Conservation (phyloP, 192 early-diverging fungal genomes). For the Linnemannia hyalina region DNA sequence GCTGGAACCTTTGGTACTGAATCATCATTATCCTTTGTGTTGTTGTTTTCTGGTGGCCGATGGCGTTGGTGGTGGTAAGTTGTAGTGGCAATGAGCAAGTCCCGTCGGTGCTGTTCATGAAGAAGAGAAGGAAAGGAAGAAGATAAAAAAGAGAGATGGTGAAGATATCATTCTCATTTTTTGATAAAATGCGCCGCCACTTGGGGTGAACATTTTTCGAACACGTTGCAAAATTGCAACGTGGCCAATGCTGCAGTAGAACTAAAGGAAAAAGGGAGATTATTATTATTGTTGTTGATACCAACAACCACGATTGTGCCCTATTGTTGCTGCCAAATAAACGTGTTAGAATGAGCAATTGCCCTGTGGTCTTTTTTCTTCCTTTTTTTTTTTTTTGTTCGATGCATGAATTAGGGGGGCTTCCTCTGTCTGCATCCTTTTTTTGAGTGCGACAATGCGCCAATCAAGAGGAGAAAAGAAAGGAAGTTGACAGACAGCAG, state of each 20-base stretch:
- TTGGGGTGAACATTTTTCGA: neutral
- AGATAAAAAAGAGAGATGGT: neutral
- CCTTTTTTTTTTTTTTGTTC: neutral
- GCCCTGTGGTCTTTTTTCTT: neutral
- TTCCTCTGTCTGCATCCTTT: neutral
- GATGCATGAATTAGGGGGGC: neutral
- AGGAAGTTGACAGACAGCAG: neutral
- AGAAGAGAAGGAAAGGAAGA: neutral
- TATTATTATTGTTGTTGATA: too few relatives aligned
- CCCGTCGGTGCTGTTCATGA: neutral
- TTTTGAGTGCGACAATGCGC: neutral
- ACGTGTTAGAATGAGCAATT: neutral
- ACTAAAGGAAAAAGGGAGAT: too few relatives aligned
- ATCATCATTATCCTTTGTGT: conserved; percentile 19
- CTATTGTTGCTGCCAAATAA: neutral
- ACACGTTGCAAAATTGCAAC: conserved; percentile 7
- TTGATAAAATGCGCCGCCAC: neutral
- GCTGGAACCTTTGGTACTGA: conserved; percentile 33
- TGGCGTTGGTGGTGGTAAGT: neutral
- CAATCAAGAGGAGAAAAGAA: neutral
- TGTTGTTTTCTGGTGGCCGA: neutral
- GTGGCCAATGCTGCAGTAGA: neutral
- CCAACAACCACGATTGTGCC: neutral
- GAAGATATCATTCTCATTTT: neutral
- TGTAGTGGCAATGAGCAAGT: neutral